Conservation (phyloP, 1,139 yeast species). For the Suhomyces maxii region DNA sequence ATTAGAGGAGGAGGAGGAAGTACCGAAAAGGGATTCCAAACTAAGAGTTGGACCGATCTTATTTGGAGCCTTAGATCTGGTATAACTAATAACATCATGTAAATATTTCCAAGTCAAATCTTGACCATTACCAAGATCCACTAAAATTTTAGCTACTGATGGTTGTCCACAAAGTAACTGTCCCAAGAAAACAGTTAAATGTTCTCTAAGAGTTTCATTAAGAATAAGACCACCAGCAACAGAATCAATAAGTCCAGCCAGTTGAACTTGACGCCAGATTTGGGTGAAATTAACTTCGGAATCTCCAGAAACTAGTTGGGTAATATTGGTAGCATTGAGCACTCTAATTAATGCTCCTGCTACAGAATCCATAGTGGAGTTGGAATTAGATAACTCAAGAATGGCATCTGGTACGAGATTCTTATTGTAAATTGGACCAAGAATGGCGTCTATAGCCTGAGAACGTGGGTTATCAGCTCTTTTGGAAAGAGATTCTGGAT, state of each 20-base stretch:
- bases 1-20: neutral
- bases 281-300: slow-evolving; percentile 20
- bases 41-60: slow-evolving; percentile 6
- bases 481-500: slow-evolving; percentile 5
- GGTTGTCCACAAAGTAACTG: slow-evolving; percentile 23
- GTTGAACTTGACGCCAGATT: slow-evolving; percentile 19
- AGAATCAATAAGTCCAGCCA: slow-evolving; percentile 26
- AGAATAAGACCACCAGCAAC: slow-evolving; percentile 18
- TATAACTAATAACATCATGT: slow-evolving; percentile 27
- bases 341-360: slow-evolving; percentile 19
- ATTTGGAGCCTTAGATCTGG: slow-evolving; percentile 23
- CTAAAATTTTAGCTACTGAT: slow-evolving; percentile 32
- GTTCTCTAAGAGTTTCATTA: slow-evolving; percentile 31
- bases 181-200: slow-evolving; percentile 29
- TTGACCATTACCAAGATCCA: slow-evolving; percentile 34
- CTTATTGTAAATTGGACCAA: slow-evolving; percentile 26
- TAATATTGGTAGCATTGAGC: slow-evolving; percentile 9
- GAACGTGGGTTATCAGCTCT: slow-evolving; percentile 17
- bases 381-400: slow-evolving; percentile 29
- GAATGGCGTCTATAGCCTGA: slow-evolving; percentile 9
- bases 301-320: neutral
- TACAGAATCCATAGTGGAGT: slow-evolving; percentile 23
- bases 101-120: slow-evolving; percentile 29
- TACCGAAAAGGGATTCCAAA: slow-evolving; percentile 12
- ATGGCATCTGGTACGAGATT: slow-evolving; percentile 32